Evolutionary conservation across 805 yeast genomes (phyloP).

Genomic region (Barnettozyma vustinii): DNA sequence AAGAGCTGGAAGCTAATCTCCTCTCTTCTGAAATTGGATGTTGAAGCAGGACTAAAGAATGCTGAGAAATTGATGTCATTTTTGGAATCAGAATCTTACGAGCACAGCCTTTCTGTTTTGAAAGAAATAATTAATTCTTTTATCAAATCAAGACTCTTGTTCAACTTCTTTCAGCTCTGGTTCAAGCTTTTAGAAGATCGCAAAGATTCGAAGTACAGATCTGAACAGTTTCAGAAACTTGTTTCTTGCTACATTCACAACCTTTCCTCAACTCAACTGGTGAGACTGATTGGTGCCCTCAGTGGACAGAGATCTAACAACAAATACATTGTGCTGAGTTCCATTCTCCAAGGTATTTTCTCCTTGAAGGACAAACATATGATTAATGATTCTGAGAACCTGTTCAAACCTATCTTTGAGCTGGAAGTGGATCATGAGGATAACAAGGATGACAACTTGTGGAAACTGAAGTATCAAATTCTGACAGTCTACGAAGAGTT

Average conservation of each 20-base stretch:
- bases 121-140: constrained; percentile 39
- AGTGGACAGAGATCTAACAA: constrained; percentile 12
- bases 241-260: constrained; percentile 38
- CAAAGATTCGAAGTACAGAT: constrained; percentile 10
- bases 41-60: constrained; percentile 50
- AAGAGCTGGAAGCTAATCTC: constrained; percentile 43
- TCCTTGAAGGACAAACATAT: constrained; percentile 26
- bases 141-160: constrained; percentile 53
- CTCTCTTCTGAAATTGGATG: constrained; percentile 46
- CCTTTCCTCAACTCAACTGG: constrained; percentile 45
- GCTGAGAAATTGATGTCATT: constrained; percentile 29
- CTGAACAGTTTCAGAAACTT: constrained; percentile 27
- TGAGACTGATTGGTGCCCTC: constrained; percentile 21
- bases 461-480: constrained; percentile 44
- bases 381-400: constrained; percentile 19
- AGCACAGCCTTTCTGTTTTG: constrained; percentile 19
- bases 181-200: constrained; percentile 12
- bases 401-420: constrained; percentile 25
- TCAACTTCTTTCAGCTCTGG: constrained; percentile 45
- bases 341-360: constrained; percentile 39
- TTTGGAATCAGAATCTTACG: constrained; percentile 6
- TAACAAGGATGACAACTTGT: constrained; percentile 21
- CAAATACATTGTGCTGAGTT: constrained; percentile 24
- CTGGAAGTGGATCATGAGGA: not conserved
- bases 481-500: constrained; percentile 43